Base-by-base conservation (phyloP, 169 alveolate species). In the Plasmodium fragile region DNA sequence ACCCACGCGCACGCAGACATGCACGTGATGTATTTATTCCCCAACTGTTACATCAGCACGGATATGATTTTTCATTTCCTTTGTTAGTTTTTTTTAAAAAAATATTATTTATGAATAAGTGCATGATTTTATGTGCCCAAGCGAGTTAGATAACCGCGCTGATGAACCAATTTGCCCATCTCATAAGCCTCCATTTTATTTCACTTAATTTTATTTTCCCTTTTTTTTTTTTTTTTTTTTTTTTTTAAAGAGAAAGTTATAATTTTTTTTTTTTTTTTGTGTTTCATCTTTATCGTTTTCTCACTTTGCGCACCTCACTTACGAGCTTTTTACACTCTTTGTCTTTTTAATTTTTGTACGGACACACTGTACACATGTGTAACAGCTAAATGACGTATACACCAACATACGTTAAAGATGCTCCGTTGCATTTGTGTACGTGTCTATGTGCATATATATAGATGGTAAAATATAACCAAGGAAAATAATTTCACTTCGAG, bases 201-300 rank as follows among this genome's bases (percentile, higher is more conserved):
- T 59, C 10, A 11, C 13, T 59, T 4, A 6, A 59, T 59, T 18
- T 43, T 65, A 65, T 22, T 25, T 2, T 3, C 36, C 36, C 0
- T 65, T 28, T 25, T 55, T 0, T 55, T 55, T 55, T 55, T 2
- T 2, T 7, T 49, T 25, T 25, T 49, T 81, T 81, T 81, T 81
- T 81, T 83, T 83, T 83, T 69, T 28, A 83, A 83, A 70, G n/a
- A n/a, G n/a, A n/a, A n/a, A n/a, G n/a, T 69, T 28, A 11, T 69
- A 18, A 83, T 83, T 83, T 83, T 82, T 83, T 83, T 83, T 65
- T 83, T 83, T 71, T 82, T 69, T 41, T 69, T 69, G 22, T 83
- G 82, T 83, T 65, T 65, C 36, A 13, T 65, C 41, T 65, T 65
- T 65, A 34, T 34, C 75, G n/a, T 22, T 65, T 59, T 59, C 0